These are phyloP conservation scores for Lentinula novae-zelandiae DNA, from an alignment of 1,284 basidiomycete species.

Conservation along the genomic window DNA sequence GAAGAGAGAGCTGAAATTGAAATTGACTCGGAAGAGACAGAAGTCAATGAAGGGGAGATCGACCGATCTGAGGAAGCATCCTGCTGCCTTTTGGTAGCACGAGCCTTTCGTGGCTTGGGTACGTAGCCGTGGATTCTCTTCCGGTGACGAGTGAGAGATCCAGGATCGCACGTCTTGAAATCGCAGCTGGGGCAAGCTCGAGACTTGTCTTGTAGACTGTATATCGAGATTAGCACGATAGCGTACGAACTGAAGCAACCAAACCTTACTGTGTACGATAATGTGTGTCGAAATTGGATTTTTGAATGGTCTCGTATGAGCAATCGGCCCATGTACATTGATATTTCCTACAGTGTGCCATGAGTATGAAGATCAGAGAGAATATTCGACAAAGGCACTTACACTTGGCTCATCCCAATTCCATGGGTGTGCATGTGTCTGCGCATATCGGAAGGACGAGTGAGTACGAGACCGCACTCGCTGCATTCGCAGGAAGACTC, in stretches of 20 bases:
- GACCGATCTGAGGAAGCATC: background rate
- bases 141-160: conserved; percentile 15
- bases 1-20: background rate
- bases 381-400: background rate
- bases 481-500: conserved; percentile 3
- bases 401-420: background rate
- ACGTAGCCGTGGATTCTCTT: conserved; percentile 16
- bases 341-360: background rate
- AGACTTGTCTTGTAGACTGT: conserved; percentile 4
- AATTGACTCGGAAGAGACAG: background rate
- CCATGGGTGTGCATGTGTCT: conserved; percentile 7
- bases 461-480: conserved; percentile 3
- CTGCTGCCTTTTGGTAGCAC: background rate
- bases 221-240: background rate
- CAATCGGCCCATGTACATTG: conserved; percentile 8
- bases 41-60: background rate
- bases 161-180: conserved; percentile 11
- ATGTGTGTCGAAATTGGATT: conserved; percentile 7
- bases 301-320: background rate
- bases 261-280: conserved; percentile 9
- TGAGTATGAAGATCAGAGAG: background rate
- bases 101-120: conserved; percentile 12
- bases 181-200: conserved; percentile 9
- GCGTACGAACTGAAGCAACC: background rate
- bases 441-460: conserved; percentile 2